These are phyloP conservation scores for Taiwanofungus camphoratus DNA, from an alignment of 1,284 basidiomycete species.

Conservation along the genomic window DNA sequence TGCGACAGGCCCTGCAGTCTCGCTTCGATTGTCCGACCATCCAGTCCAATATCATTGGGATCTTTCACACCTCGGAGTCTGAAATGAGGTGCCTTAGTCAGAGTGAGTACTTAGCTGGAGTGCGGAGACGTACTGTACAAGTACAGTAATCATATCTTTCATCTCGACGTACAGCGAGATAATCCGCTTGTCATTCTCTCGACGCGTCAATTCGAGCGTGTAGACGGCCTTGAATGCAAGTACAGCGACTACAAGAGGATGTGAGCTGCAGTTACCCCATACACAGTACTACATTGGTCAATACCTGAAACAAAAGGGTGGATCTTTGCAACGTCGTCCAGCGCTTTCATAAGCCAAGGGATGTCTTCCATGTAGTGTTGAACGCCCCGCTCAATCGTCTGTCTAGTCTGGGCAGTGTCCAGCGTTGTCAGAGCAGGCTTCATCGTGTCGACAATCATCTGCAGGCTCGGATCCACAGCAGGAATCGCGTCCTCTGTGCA, in stretches of 20 bases:
- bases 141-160: slow-evolving; percentile 35
- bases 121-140: slow-evolving; percentile 31
- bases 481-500: too few relatives aligned
- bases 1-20: slow-evolving; percentile 13
- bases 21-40: slow-evolving; percentile 14
- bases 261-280: too few relatives aligned
- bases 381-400: not conserved
- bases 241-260: slow-evolving; percentile 29
- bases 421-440: too few relatives aligned
- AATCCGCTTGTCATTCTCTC: slow-evolving; percentile 37
- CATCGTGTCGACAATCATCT: too few relatives aligned
- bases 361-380: slow-evolving; percentile 1
- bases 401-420: too few relatives aligned
- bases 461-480: too few relatives aligned
- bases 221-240: slow-evolving; percentile 36
- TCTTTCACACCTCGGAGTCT: slow-evolving; percentile 17
- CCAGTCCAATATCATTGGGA: slow-evolving; percentile 8
- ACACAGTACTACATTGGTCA: too few relatives aligned
- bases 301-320: slow-evolving; percentile 23
- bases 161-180: slow-evolving; percentile 33
- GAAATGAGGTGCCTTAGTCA: not conserved
- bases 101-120: not conserved
- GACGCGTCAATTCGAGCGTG: slow-evolving; percentile 30
- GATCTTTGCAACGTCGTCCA: slow-evolving; percentile 16
- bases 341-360: slow-evolving; percentile 14